These are phyloP conservation scores for Scleroderma citrinum DNA, from an alignment of 768 basidiomycete species.

Conservation along the genomic window DNA sequence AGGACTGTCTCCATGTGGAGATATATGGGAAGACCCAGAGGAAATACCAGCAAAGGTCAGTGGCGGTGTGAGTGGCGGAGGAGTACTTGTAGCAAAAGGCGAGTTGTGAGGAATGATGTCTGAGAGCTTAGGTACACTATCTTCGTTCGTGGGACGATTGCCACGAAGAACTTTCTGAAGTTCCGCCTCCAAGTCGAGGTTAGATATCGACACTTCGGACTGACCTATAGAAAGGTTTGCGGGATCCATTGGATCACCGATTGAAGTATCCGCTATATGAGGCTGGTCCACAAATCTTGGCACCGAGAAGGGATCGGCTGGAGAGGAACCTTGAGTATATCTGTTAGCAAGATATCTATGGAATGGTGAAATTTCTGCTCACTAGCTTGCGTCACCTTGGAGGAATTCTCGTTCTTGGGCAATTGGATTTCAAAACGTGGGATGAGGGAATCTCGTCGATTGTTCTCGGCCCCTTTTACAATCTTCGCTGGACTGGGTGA, in stretches of 20 bases:
- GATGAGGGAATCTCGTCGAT: constrained; percentile 26
- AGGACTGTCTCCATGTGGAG: constrained; percentile 3
- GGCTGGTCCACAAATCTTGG: constrained; percentile 22
- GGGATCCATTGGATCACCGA: constrained; percentile 25
- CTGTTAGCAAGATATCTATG: not conserved
- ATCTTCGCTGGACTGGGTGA: constrained; percentile 43
- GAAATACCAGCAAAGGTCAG: constrained; percentile 12
- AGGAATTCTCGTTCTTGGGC: constrained; percentile 16
- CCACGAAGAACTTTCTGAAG: constrained; percentile 18
- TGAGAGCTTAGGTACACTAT: constrained; percentile 17
- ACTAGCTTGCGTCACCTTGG: constrained; percentile 13
- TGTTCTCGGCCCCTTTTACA: constrained; percentile 9
- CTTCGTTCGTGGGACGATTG: constrained; percentile 6
- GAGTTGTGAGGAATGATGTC: constrained; percentile 17
- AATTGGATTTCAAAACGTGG: constrained; percentile 28
- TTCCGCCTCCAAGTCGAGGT: constrained; percentile 28
- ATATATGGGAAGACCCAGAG: constrained; percentile 13
- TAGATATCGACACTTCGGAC: constrained; percentile 32
- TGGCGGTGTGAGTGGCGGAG: constrained; percentile 17
- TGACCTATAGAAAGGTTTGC: constrained; percentile 31
- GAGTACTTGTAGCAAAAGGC: constrained; percentile 24
- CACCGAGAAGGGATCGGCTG: constrained; percentile 17
- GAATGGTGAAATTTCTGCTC: constrained; percentile 1
- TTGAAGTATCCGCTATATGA: constrained; percentile 14
- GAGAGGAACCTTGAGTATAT: constrained; percentile 7